Conservation (phyloP, 768 basidiomycete species). For the Cytidiella melzeri region DNA sequence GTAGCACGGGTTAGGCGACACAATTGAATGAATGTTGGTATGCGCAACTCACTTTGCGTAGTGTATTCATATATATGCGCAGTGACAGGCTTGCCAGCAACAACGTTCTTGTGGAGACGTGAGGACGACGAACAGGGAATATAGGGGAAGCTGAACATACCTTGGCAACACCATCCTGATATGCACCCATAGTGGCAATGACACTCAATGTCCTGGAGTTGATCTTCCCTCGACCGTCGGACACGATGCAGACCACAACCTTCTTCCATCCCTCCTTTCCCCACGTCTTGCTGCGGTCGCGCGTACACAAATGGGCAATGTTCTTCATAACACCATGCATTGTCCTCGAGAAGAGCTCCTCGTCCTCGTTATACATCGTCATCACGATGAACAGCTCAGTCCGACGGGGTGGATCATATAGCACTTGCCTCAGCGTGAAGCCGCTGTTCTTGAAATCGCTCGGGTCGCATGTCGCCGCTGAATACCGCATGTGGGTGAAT, state of each 20-base stretch:
- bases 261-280: constrained; percentile 98
- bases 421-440: constrained; percentile 85
- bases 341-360: constrained; percentile 83
- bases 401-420: constrained; percentile 84
- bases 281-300: constrained; percentile 90
- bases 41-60: constrained; percentile 62
- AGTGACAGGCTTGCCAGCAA: constrained; percentile 76
- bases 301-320: constrained; percentile 79
- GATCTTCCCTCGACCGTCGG: constrained; percentile 81
- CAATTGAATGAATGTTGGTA: neutral
- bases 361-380: constrained; percentile 97
- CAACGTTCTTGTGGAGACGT: constrained; percentile 44
- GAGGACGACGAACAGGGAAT: constrained; percentile 1
- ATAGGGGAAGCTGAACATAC: constrained; percentile 28
- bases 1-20: neutral
- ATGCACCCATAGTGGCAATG: constrained; percentile 89
- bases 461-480: constrained; percentile 93
- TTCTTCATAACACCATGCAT: constrained; percentile 98
- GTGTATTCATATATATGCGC: constrained; percentile 95
- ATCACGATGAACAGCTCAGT: constrained; percentile 97
- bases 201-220: constrained; percentile 79
- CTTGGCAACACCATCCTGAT: constrained; percentile 92
- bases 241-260: constrained; percentile 90
- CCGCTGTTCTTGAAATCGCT: constrained; percentile 80
- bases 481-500: constrained; percentile 95